A percentile compares a stretch with the other conserved stretches of the same genome.
Evolutionary conservation across 2,329 filamentous ascomycete genomes (phyloP).

Genomic region (Ceratocystis cubensis): DNA sequence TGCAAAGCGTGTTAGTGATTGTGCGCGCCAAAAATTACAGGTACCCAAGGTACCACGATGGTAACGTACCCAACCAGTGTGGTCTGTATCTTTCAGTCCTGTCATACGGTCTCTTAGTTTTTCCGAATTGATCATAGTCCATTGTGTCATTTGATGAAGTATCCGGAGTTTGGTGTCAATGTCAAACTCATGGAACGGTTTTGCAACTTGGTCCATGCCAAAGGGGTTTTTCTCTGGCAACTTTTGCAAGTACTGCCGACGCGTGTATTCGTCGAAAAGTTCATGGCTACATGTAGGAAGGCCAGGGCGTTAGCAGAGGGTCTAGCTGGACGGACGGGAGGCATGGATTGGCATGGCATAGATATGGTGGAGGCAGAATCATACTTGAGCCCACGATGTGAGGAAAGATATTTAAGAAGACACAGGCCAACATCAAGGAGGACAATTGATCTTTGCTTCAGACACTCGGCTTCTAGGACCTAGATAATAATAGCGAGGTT

Average conservation of each 20-base stretch:
- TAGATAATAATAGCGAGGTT: conserved; percentile 29
- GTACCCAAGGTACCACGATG: not conserved
- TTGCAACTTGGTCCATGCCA: conserved; percentile 59
- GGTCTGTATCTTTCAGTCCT: conserved; percentile 67
- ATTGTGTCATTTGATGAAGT: conserved; percentile 77
- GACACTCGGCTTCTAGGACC: conserved; percentile 80
- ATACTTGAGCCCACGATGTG: conserved; percentile 82
- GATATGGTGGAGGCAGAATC: conserved; percentile 28
- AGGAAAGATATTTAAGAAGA: conserved; percentile 84
- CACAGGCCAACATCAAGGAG: conserved; percentile 73
- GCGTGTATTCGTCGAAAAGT: conserved; percentile 85
- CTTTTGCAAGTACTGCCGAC: conserved; percentile 77
- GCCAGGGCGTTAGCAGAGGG: conserved; percentile 19
- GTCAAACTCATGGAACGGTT: conserved; percentile 69
- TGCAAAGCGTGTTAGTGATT: conserved; percentile 25
- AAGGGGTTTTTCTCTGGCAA: conserved; percentile 73
- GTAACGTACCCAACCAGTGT: conserved; percentile 65
- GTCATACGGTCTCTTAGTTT: conserved; percentile 76
- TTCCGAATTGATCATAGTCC: conserved; percentile 79
- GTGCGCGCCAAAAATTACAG: not conserved
- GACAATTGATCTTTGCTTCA: conserved; percentile 63
- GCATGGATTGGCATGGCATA: conserved; percentile 4
- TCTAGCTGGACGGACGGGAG: not conserved
- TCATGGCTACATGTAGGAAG: conserved; percentile 47
- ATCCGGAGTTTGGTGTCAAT: conserved; percentile 68